Conservation (phyloP, 2,329 filamentous ascomycete species). For the Emmonsia crescens region DNA sequence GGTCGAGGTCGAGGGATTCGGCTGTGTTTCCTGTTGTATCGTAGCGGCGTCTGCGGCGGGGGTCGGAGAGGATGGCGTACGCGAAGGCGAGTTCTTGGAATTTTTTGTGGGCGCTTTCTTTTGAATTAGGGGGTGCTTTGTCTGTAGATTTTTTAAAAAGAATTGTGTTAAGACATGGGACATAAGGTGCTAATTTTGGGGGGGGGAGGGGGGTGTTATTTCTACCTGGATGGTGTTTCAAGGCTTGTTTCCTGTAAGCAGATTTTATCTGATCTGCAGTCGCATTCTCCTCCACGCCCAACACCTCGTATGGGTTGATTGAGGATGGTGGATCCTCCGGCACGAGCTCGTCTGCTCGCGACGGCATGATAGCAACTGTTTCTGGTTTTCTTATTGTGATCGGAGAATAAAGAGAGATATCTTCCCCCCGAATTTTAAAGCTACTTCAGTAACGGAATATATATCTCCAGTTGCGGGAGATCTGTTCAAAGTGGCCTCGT, state of each 20-base stretch:
- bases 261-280: conserved; percentile 72
- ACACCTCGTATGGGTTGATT: conserved; percentile 66
- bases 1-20: conserved; percentile 59
- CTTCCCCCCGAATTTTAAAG: not conserved
- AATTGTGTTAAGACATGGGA: not conserved
- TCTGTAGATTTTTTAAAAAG: conserved; percentile 40
- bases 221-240: conserved; percentile 75
- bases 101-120: conserved; percentile 60
- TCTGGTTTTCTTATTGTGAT: not conserved
- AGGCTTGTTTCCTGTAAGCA: conserved; percentile 81
- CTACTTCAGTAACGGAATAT: not conserved
- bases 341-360: conserved; percentile 39
- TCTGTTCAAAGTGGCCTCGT: not conserved
- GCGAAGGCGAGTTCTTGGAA: conserved; percentile 92
- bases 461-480: not conserved
- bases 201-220: conserved; percentile 7
- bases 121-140: conserved; percentile 60
- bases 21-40: conserved; percentile 82
- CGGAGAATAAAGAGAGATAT: not conserved
- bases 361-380: conserved; percentile 4
- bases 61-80: conserved; percentile 83
- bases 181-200: not conserved
- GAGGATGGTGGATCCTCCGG: conserved; percentile 55
- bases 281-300: conserved; percentile 60
- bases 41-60: conserved; percentile 69